Evolutionary conservation across 1,139 yeast species (phyloP).

Genomic region (Arxiozyma heterogenica): DNA sequence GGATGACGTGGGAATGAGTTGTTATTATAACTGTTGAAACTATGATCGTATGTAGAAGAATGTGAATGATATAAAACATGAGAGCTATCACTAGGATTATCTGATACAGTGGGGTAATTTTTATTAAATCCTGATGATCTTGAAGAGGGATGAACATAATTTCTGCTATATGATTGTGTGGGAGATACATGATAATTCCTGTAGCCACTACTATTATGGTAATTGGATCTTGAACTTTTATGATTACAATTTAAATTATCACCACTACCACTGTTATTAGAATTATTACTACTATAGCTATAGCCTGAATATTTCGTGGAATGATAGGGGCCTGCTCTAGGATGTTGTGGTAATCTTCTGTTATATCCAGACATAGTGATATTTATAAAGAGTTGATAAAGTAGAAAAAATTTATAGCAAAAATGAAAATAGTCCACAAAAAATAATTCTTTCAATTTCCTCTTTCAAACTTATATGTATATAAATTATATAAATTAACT

Average conservation of each 20-base stretch:
- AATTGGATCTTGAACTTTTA: neutral
- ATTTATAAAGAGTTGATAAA: neutral
- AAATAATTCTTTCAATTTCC: too few relatives aligned
- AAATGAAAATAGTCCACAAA: too few relatives aligned
- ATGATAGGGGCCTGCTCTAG: slow-evolving; percentile 2
- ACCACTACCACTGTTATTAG: neutral
- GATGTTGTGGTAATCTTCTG: slow-evolving; percentile 3
- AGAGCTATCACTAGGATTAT: neutral
- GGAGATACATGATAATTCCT: neutral
- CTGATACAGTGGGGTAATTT: neutral
- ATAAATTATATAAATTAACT: too few relatives aligned
- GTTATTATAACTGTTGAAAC: neutral
- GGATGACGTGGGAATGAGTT: neutral
- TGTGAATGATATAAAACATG: neutral
- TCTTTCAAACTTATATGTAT: neutral
- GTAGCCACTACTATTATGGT: neutral
- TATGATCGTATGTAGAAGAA: neutral
- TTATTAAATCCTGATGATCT: neutral
- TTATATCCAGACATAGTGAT: slow-evolving; percentile 7
- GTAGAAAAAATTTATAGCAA: neutral
- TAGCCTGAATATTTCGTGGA: neutral
- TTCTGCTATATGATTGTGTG: neutral
- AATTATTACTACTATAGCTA: neutral
- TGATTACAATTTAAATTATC: neutral
- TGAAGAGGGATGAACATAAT: neutral